Evolutionary conservation across 164 flowering plant species (phyloP), one percentile per base, ranked within the genome.

Genomic region (Annona cherimola): DNA sequence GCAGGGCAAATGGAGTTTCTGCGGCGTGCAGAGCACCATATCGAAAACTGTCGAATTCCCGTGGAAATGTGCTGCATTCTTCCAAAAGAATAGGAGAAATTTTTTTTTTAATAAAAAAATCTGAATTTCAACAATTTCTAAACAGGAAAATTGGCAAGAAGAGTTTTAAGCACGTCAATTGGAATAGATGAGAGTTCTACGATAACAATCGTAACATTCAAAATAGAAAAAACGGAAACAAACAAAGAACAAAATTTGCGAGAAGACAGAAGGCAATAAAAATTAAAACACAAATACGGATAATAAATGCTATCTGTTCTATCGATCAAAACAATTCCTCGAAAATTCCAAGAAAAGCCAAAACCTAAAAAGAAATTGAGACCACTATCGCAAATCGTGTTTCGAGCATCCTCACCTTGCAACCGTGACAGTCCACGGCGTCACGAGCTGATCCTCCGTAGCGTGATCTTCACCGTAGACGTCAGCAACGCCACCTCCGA

Each of bases 391-490:
- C 14, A 11, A 50, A 9, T 16, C 11, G 57, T 50, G 14, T 50
- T 16, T 0, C 14, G 9, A 2, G 14, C 81, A 71, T 79, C 11
- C 73, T 75, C 69, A 88, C 96, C 93, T 88, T n/a, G 93, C 92
- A 61, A 89, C 83, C 4, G 88, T 83, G 76, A 77, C 59, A 42
- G 90, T 83, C 93, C 96, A 89, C 0, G 96, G 96, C 40, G 93
- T 90, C 68, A 89, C 81, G 46, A 79, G 83, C 73, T 84, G 90
- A 54, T 89, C 92, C 78, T 86, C 88, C 3, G 90, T 85, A 69
- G 92, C 96, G 0, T 71, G 59, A 76, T 90, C 93, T 79, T 89
- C 96, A 39, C 89, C 92, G 77, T 89, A 90, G 35, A 77, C 75
- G 61, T 89, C 94, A 76, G 80, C 79, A 42, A 88, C 91, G 46